Conservation (phyloP, 768 basidiomycete genomes). For the Grammothele lineata region DNA sequence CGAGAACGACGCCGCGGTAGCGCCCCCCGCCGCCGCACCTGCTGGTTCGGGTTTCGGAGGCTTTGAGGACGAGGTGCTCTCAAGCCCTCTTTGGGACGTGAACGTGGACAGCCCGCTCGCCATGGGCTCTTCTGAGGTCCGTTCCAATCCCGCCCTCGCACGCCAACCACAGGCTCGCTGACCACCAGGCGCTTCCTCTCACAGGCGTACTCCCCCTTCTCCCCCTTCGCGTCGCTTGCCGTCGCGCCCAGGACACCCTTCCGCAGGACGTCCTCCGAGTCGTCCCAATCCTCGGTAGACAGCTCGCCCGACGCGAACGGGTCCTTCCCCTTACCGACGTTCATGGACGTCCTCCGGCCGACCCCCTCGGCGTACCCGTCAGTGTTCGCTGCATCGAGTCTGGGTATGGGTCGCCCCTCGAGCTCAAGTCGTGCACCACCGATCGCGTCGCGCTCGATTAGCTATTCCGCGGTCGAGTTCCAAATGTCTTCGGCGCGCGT, state of each 20-base stretch:
- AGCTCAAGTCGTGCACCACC: constrained; percentile 4
- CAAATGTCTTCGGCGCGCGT: constrained; percentile 12
- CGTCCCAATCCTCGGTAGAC: constrained; percentile 20
- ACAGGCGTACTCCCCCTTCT: constrained; percentile 37
- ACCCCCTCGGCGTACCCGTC: constrained; percentile 21
- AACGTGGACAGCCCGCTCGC: constrained; percentile 12
- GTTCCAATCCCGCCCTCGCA: constrained; percentile 6
- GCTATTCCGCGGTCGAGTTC: constrained; percentile 26
- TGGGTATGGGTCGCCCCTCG: constrained; percentile 8
- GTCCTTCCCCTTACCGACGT: constrained; percentile 14
- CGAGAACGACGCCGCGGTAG: neutral
- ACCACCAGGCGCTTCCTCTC: constrained; percentile 9
- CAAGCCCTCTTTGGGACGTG: constrained; percentile 15
- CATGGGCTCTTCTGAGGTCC: constrained; percentile 17
- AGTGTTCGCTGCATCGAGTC: constrained; percentile 8
- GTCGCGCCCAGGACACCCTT: constrained; percentile 51
- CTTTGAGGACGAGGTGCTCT: constrained; percentile 4
- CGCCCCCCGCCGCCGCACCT: constrained; percentile 4
- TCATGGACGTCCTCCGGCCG: constrained; percentile 33
- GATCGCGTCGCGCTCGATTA: constrained; percentile 18
- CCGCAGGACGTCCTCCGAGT: constrained; percentile 16
- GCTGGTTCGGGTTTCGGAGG: neutral
- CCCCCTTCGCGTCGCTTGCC: constrained; percentile 48
- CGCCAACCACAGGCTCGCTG: constrained; percentile 9
- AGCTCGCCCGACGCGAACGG: constrained; percentile 13